Conservation (phyloP, 2,329 filamentous ascomycete species). For the Ascochyta koolunga region DNA sequence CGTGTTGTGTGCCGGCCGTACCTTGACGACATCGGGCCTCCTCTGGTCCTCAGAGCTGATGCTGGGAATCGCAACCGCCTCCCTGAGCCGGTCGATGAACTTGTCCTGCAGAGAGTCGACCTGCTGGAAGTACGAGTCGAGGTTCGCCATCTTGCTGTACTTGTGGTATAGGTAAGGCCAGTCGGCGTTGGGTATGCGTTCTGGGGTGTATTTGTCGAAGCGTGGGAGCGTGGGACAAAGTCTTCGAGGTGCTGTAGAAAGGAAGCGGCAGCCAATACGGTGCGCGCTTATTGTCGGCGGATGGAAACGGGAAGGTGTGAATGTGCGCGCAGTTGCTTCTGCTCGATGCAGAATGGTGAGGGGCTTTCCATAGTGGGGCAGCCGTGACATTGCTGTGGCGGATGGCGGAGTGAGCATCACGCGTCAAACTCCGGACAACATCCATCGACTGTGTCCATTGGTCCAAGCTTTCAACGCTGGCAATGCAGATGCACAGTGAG, state of each 20-base stretch:
- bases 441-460: constrained; percentile 4
- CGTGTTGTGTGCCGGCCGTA: constrained; percentile 36
- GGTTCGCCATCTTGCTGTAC: constrained; percentile 75
- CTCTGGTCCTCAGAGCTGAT: constrained; percentile 90
- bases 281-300: constrained; percentile 41
- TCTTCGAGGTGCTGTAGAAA: constrained; percentile 18
- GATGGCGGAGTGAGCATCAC: constrained; percentile 13
- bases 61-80: constrained; percentile 95
- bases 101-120: constrained; percentile 78
- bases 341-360: constrained; percentile 25
- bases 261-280: constrained; percentile 18
- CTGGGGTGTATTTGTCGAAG: constrained; percentile 25
- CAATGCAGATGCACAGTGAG: neutral
- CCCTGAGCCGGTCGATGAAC: constrained; percentile 88
- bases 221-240: constrained; percentile 15
- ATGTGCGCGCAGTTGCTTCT: constrained; percentile 15
- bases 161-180: constrained; percentile 58
- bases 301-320: constrained; percentile 41
- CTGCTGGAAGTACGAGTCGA: constrained; percentile 92
- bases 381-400: constrained; percentile 15
- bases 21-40: constrained; percentile 86
- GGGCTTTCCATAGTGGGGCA: constrained; percentile 10
- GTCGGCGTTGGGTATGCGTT: constrained; percentile 30
- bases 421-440: constrained; percentile 3
- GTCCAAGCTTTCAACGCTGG: constrained; percentile 12